Evolutionary conservation across 1,139 yeast species (phyloP).

Genomic region (Kodamaea sp.): DNA sequence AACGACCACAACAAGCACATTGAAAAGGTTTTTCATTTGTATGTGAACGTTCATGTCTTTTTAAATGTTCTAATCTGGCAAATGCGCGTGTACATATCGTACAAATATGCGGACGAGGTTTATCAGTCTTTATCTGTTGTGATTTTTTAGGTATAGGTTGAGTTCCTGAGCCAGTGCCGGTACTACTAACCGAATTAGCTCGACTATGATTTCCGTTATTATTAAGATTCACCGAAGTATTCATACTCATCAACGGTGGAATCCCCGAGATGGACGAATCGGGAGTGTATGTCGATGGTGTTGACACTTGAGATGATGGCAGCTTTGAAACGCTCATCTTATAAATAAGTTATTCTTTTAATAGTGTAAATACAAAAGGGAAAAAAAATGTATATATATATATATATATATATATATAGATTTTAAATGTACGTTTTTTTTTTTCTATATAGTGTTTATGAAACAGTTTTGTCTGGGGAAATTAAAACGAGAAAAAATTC

Average conservation of each 20-base stretch:
- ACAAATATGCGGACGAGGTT: slow-evolving; percentile 31
- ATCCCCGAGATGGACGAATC: slow-evolving; percentile 1
- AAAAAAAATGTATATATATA: not conserved
- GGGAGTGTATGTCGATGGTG: slow-evolving; percentile 9
- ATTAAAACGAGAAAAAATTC: too few relatives aligned
- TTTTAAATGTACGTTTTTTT: not conserved
- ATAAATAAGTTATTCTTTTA: slow-evolving; percentile 2
- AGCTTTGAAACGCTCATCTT: slow-evolving; percentile 9
- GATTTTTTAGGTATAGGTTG: slow-evolving; percentile 88
- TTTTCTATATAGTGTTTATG: not conserved
- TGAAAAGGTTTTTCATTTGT: slow-evolving; percentile 38
- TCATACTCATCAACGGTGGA: too few relatives aligned
- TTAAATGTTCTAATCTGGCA: slow-evolving; percentile 31
- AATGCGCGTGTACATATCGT: slow-evolving; percentile 31
- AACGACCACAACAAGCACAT: slow-evolving; percentile 49
- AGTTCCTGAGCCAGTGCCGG: slow-evolving; percentile 13
- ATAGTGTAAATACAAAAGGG: too few relatives aligned
- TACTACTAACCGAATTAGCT: not conserved
- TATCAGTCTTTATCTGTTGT: slow-evolving; percentile 73
- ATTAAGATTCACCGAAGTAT: not conserved
- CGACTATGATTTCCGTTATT: not conserved
- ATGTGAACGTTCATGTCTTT: slow-evolving; percentile 32
- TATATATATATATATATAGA: not conserved
- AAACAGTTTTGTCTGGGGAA: too few relatives aligned
- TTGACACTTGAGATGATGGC: slow-evolving; percentile 7